A percentile compares a stretch with the other conserved stretches of the same genome.
phyloP scores from a whole-genome alignment of 805 yeast species.

The Blastobotrys chiropterorum region DNA sequence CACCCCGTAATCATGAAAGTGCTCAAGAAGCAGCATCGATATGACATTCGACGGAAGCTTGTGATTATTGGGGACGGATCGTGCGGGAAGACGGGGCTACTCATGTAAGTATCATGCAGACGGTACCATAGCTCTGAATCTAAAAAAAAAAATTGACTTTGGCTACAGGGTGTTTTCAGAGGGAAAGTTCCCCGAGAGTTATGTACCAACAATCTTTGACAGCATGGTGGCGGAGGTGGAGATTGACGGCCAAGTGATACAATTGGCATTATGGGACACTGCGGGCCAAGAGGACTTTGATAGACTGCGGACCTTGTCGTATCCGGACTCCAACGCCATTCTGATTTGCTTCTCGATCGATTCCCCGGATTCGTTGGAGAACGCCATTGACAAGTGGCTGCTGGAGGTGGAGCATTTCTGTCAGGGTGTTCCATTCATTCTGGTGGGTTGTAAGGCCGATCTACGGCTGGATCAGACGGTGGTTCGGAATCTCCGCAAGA shows the following conservation, averaged over 20 bases:
- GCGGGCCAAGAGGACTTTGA: conserved; percentile 86
- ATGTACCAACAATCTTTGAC: conserved; percentile 87
- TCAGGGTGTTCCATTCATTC: conserved; percentile 65
- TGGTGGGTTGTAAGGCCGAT: conserved; percentile 81
- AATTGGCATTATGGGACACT: conserved; percentile 86
- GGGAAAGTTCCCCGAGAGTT: conserved; percentile 57
- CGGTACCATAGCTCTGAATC: no score
- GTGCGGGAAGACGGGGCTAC: conserved; percentile 74
- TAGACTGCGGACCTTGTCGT: conserved; percentile 76
- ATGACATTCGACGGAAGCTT: conserved; percentile 34
- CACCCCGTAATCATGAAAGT: not conserved
- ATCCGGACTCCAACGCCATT: conserved; percentile 77
- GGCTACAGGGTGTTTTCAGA: conserved; percentile 40
- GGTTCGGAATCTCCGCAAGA: conserved; percentile 20
- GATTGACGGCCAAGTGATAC: conserved; percentile 87
- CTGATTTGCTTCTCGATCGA: conserved; percentile 79
- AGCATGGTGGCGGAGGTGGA: conserved; percentile 87
- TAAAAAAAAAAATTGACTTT: not conserved
- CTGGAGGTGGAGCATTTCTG: conserved; percentile 73
- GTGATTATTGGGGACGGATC: conserved; percentile 85
- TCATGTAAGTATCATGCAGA: conserved; percentile 41
- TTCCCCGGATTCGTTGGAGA: conserved; percentile 73
- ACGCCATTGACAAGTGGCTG: conserved; percentile 80
- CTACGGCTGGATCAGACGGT: conserved; percentile 39
- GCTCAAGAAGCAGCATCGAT: not conserved